Base-by-base conservation (phyloP, 2,329 filamentous ascomycete species). In the Aspergillus jensenii region DNA sequence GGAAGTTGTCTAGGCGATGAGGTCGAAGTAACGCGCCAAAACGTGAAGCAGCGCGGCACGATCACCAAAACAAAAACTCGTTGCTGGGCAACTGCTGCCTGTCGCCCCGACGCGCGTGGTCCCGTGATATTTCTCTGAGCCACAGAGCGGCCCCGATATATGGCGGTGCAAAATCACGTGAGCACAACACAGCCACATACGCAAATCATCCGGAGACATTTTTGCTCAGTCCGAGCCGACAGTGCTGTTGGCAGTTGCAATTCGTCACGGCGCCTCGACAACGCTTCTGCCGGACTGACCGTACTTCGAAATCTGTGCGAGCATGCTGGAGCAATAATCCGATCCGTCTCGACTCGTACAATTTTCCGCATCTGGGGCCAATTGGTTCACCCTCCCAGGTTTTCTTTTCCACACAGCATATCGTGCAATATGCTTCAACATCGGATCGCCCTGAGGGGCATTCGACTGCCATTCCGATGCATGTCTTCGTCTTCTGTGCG, bases 401-500 rank as follows among this genome's bases (percentile, higher is more conserved):
- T 46, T 37, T 37, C 21, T 6, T 17, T 21, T 40, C 35, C 15
- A 17, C 27, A 19, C 17, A 58, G 39, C 35, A 31, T 48, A 49
- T 17, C 35, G 14, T 49, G 35, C 58, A 73, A 62, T 49, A 90
- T 91, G 87, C 76, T 90, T 62, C 87, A 89, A 74, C 82, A 86
- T 64, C 83, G 87, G 75, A 76, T 89, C 76, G 82, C 84, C 69
- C 79, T 83, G 60, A 77, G 78, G 67, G 77, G 77, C 72, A 75
- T 79, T 74, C 76, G 76, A 70, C 74, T 78, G 65, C 73, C 79
- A 62, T 80, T 78, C 64, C 74, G 73, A 73, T 78, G 76, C 70
- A 71, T 84, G 62, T 68, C 71, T 52, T 70, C 72, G 62, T 74
- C 78, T 61, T 72, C 73, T 59, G 66, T 71, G 65, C 83, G 84